Percentiles rank a stretch among this genome's conserved stretches.
These are phyloP conservation scores for Termitomyces sp. DNA, from an alignment of 768 basidiomycete genomes.

Conservation along the genomic window DNA sequence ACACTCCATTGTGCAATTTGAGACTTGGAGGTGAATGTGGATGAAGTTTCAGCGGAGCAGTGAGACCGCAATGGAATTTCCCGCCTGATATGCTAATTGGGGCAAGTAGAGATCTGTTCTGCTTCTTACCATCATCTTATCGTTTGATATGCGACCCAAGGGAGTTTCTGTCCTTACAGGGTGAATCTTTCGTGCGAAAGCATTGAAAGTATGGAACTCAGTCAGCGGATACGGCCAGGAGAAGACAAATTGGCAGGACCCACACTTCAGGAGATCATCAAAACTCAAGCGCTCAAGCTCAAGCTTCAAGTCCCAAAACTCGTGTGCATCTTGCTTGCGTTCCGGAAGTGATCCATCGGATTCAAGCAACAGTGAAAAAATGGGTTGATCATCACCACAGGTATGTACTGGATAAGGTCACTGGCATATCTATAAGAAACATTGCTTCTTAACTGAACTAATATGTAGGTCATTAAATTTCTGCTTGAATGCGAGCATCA, in stretches of 20 bases:
- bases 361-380: slow-evolving; percentile 42
- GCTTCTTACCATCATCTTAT: neutral
- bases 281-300: too few species aligned
- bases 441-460: too few species aligned
- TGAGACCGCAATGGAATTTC: too few species aligned
- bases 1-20: too few species aligned
- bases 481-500: slow-evolving; percentile 66
- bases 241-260: slow-evolving; percentile 71
- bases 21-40: too few species aligned
- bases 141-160: slow-evolving; percentile 16
- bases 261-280: slow-evolving; percentile 50
- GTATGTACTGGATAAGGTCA: slow-evolving; percentile 94
- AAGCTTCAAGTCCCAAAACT: slow-evolving; percentile 28
- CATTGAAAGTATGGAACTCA: slow-evolving; percentile 20
- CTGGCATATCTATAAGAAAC: too few species aligned
- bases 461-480: slow-evolving; percentile 56
- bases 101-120: too few species aligned
- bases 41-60: too few species aligned
- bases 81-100: too few species aligned
- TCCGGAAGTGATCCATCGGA: slow-evolving; percentile 57
- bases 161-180: slow-evolving; percentile 29
- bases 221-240: slow-evolving; percentile 75
- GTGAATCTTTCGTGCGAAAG: slow-evolving; percentile 7
- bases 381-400: slow-evolving; percentile 73
- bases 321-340: slow-evolving; percentile 45